phyloP scores from a whole-genome alignment of 208 protist genomes.

The Novymonas esmeraldas region DNA sequence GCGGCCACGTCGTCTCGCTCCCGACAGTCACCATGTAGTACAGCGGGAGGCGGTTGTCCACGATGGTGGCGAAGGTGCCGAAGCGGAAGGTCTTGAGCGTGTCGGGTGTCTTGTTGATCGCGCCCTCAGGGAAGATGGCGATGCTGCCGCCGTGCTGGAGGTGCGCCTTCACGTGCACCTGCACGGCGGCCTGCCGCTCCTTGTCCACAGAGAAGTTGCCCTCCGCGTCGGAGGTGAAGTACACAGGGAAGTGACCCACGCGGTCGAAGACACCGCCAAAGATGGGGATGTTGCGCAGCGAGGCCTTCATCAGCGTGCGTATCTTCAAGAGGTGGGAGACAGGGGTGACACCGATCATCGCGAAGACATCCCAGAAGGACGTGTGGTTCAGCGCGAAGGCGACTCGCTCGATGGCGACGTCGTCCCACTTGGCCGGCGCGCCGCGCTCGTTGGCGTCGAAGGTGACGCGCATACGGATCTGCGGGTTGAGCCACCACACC shows the following conservation, averaged over 20 bases:
- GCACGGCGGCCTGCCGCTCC: conserved; percentile 52
- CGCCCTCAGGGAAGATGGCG: conserved; percentile 63
- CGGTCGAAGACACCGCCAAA: conserved; percentile 58
- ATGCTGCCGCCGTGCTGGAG: conserved; percentile 42
- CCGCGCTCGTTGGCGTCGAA: conserved; percentile 28
- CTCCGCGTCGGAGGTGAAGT: conserved; percentile 70
- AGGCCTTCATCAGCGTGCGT: conserved; percentile 58
- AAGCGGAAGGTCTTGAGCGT: conserved; percentile 53
- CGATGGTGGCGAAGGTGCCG: conserved; percentile 59
- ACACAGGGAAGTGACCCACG: conserved; percentile 80
- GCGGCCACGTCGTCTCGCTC: conserved; percentile 61
- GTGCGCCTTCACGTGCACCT: conserved; percentile 33
- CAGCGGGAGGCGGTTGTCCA: conserved; percentile 46
- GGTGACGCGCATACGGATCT: conserved; percentile 35
- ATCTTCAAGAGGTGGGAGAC: conserved; percentile 34
- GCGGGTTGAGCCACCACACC: conserved; percentile 44
- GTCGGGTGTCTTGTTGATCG: conserved; percentile 56
- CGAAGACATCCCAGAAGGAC: conserved; percentile 68
- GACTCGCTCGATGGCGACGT: conserved; percentile 33
- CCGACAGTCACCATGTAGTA: conserved; percentile 55
- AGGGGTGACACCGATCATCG: conserved; percentile 37
- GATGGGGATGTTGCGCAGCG: conserved; percentile 53
- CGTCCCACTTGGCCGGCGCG: conserved; percentile 8
- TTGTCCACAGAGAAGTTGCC: conserved; percentile 63
- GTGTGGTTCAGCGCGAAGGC: conserved; percentile 61